Evolutionary conservation across 1,284 basidiomycete genomes (phyloP).

Genomic region (Irpex rosettiformis): DNA sequence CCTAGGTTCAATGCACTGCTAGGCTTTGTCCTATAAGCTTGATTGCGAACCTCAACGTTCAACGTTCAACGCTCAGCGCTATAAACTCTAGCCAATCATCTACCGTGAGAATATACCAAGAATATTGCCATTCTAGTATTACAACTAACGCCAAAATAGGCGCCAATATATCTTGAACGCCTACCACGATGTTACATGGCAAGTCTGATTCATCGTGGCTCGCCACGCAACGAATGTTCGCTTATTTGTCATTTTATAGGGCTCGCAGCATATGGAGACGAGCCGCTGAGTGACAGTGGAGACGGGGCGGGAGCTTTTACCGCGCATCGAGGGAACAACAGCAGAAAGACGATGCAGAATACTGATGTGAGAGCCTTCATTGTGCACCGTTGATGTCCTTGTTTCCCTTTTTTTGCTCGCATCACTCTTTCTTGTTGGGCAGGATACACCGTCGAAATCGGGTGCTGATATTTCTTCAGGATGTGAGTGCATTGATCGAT

Average conservation of each 20-base stretch:
- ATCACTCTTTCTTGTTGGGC: conserved; percentile 53
- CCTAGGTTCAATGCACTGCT: background rate
- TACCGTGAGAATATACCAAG: background rate
- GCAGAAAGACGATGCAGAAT: background rate
- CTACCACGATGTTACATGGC: conserved; percentile 15
- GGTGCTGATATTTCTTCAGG: conserved; percentile 41
- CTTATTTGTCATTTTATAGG: conserved; percentile 34
- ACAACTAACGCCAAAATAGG: background rate
- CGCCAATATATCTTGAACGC: background rate
- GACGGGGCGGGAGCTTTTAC: conserved; percentile 21
- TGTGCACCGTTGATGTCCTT: conserved; percentile 32
- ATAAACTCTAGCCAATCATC: background rate
- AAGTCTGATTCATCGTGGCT: background rate
- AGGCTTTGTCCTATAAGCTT: background rate
- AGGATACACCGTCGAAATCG: conserved; percentile 55
- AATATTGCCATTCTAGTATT: background rate
- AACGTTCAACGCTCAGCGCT: too few relatives aligned
- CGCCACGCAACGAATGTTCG: background rate
- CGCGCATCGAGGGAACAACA: background rate
- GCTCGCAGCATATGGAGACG: conserved; percentile 63
- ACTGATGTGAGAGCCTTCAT: conserved; percentile 59
- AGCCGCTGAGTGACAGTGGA: conserved; percentile 59
- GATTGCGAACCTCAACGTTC: too few relatives aligned
- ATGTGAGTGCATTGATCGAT: conserved; percentile 32
- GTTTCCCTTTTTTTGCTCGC: conserved; percentile 70